These are phyloP conservation scores for Pyrenopolyporus hunteri DNA, from an alignment of 495 filamentous ascomycete species.

Conservation along the genomic window DNA sequence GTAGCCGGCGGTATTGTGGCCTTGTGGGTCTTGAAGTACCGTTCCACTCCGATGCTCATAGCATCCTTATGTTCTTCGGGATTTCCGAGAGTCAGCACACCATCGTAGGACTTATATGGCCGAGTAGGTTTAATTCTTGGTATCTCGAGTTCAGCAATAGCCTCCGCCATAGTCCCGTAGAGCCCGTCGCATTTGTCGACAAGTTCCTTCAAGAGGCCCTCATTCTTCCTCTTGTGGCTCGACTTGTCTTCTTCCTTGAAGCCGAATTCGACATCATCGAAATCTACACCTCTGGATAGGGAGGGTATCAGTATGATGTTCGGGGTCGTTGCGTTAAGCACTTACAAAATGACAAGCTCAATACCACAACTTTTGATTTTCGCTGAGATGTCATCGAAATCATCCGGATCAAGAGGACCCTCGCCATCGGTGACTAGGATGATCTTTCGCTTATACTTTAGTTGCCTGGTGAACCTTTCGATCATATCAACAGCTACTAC, in stretches of 20 bases:
- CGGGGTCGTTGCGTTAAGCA: constrained; percentile 17
- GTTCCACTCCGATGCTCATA: constrained; percentile 82
- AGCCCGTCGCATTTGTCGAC: constrained; percentile 67
- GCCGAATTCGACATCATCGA: constrained; percentile 90
- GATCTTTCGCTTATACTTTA: constrained; percentile 87
- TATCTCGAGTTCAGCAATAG: constrained; percentile 69
- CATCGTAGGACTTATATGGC: constrained; percentile 79
- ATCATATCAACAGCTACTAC: constrained; percentile 90
- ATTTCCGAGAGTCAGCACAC: constrained; percentile 81
- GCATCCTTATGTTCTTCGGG: constrained; percentile 74
- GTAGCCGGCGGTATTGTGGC: constrained; percentile 77
- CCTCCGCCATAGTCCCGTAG: constrained; percentile 85
- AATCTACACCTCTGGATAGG: constrained; percentile 78
- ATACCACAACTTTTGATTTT: constrained; percentile 78
- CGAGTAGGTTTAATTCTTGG: constrained; percentile 76
- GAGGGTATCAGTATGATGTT: constrained; percentile 2
- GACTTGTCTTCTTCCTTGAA: constrained; percentile 93
- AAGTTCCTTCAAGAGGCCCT: constrained; percentile 66
- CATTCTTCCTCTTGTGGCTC: constrained; percentile 68
- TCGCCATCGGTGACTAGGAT: constrained; percentile 83
- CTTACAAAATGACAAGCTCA: constrained; percentile 79
- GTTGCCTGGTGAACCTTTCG: constrained; percentile 74
- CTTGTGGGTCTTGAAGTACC: constrained; percentile 82
- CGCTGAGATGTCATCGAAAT: constrained; percentile 66
- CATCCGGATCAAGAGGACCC: constrained; percentile 70